These are phyloP conservation scores for Saprolegnia diclina DNA, from an alignment of 352 stramenopile species.

Conservation along the genomic window DNA sequence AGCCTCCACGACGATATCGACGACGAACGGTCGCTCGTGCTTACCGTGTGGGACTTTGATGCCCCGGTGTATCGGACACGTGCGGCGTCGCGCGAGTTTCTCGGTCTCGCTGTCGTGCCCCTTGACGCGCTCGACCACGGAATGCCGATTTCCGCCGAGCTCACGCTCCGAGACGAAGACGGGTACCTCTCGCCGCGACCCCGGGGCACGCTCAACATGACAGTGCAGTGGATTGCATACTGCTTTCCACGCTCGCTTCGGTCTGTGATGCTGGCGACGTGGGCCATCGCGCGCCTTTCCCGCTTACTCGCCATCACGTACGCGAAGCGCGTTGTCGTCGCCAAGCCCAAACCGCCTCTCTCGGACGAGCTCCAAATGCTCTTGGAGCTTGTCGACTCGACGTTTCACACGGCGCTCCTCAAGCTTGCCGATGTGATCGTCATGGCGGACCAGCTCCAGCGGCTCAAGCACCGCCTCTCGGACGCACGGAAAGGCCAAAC, in stretches of 20 bases:
- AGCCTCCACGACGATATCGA: not conserved
- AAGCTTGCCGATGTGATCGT: slow-evolving; percentile 32
- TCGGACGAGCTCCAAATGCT: slow-evolving; percentile 27
- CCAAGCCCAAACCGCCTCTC: slow-evolving; percentile 29
- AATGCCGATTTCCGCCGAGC: slow-evolving; percentile 36
- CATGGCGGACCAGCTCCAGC: slow-evolving; percentile 47
- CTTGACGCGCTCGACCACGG: slow-evolving; percentile 46
- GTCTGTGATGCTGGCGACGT: not conserved
- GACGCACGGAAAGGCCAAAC: slow-evolving; percentile 39
- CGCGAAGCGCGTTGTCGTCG: slow-evolving; percentile 15
- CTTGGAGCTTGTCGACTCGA: slow-evolving; percentile 29
- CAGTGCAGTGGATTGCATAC: slow-evolving; percentile 54
- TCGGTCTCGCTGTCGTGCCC: slow-evolving; percentile 40
- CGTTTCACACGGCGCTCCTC: slow-evolving; percentile 29
- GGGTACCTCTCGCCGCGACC: slow-evolving; percentile 30
- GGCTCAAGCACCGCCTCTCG: slow-evolving; percentile 39
- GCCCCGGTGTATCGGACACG: not conserved
- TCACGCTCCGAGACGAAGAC: slow-evolving; percentile 35
- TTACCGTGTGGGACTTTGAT: slow-evolving; percentile 23
- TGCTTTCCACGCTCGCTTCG: slow-evolving; percentile 6
- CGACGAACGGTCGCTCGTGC: slow-evolving; percentile 7
- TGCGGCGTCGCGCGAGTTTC: slow-evolving; percentile 34
- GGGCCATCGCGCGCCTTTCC: not conserved
- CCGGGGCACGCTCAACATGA: slow-evolving; percentile 42
- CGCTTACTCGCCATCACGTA: not conserved